A percentile compares a stretch with the other conserved stretches of the same genome.
These are phyloP conservation scores for Phaffomyces opuntiae DNA, from an alignment of 805 yeast genomes.

Conservation along the genomic window DNA sequence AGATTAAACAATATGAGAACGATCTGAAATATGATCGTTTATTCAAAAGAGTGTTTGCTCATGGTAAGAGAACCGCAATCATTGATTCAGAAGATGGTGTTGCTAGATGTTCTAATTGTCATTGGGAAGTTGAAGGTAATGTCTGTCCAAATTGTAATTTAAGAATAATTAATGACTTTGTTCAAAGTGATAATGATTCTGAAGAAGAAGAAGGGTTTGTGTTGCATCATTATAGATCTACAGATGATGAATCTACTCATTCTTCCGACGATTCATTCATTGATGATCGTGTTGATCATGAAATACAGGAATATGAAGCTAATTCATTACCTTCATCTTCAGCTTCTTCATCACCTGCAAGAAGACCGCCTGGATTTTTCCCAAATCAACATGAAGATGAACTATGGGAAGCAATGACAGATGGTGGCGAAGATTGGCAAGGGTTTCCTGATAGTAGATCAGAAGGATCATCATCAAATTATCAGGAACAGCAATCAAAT, in stretches of 20 bases:
- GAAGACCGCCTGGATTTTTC: slow-evolving; percentile 1
- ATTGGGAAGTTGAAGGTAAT: slow-evolving; percentile 69
- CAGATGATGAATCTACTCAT: slow-evolving; percentile 1
- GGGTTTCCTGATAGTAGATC: slow-evolving; percentile 4
- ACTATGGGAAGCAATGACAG: slow-evolving; percentile 2
- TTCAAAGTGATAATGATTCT: no score
- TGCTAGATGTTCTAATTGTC: slow-evolving; percentile 67
- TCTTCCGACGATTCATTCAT: slow-evolving; percentile 11
- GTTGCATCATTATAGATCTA: not conserved
- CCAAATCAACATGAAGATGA: slow-evolving; percentile 2
- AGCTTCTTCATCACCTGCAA: slow-evolving; percentile 13
- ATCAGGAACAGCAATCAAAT: not conserved
- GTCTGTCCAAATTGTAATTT: slow-evolving; percentile 66
- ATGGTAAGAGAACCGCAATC: slow-evolving; percentile 37
- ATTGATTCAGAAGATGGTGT: slow-evolving; percentile 66
- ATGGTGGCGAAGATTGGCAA: slow-evolving; percentile 4
- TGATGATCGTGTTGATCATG: slow-evolving; percentile 12
- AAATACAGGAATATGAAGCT: slow-evolving; percentile 2
- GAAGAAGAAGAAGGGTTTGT: no score
- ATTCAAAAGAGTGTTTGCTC: slow-evolving; percentile 41
- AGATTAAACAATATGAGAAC: slow-evolving; percentile 29
- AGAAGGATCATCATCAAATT: no score
- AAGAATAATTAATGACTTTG: slow-evolving; percentile 29
- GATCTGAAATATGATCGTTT: slow-evolving; percentile 34
- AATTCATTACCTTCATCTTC: slow-evolving; percentile 1